Base-by-base conservation (phyloP, 2,329 filamentous ascomycete genomes). In the Monosporascus sp. region DNA sequence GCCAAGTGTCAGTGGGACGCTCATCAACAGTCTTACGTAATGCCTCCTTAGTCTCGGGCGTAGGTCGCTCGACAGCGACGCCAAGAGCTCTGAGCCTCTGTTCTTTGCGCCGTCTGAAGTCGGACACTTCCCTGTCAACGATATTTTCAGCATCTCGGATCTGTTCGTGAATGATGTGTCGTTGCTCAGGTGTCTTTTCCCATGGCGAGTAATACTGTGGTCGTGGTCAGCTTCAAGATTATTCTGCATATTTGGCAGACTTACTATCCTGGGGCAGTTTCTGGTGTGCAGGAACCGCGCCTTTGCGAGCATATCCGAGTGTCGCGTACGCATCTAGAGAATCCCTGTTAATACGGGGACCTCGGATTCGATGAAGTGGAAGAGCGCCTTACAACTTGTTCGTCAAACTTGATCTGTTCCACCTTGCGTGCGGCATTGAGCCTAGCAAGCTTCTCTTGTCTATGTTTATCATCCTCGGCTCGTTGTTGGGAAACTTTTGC, bases 121-220 rank as follows among this genome's bases (percentile, higher is more conserved):
- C 81, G 49, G 78, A 77, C 26, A 78, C 66, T 67, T 97, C 90
- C 53, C 74, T 77, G 19, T 82, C 78, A 59, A 95, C 84, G 7
- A 68, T 76, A 1, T 74, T 76, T 67, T 91, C 80, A 17, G 81
- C 82, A 50, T 87, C 81, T 47, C 79, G 76, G 27, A 90, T 77
- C 68, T 96, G 92, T 5, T 79, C 74, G 46, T 85, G 79, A 65
- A 97, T 89, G 11, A 71, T 76, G 5, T 84, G 80, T 68, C 92
- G 83, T 68, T 97, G 87, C 45, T 82, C 78, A 5, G 75, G 69
- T 35, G 82, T 84, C 52, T 89, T 77, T 62, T 91, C 85, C 87
- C 88, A 95, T 1, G 93, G 93, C 46, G 87, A 85, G 70, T 94
- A 97, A 69, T 88, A 93, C 91, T 96, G 52, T 37, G 9, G 52